Base-by-base conservation (phyloP, 176 grass and related monocot genomes). In the Raddia guianensis region DNA sequence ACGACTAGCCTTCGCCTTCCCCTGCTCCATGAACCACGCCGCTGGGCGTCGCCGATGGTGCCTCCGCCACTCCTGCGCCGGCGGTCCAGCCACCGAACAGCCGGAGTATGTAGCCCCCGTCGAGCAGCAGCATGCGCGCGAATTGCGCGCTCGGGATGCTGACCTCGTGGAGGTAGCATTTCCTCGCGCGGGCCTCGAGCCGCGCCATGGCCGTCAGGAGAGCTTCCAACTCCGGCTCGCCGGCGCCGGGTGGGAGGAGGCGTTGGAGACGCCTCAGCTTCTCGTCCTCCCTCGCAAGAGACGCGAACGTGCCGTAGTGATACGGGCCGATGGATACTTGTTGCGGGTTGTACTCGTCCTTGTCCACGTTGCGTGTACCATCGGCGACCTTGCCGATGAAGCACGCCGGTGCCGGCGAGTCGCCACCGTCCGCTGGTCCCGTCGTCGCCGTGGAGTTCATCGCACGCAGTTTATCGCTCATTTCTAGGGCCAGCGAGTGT, bases 291-390 rank as follows among this genome's bases (percentile, higher is more conserved):
- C 9, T 78, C 4, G 34, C 55, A 4, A 78, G 83, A 0, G 8
- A 3, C 40, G 48, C 5, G 49, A 15, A 0, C 12, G 20, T 21
- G 12, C 8, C 12, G 57, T 49, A 48, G 34, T 78, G 67, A 35
- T 85, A 85, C 8, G 83, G 74, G 14, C 74, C 83, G 19, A 85
- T 85, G 74, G 66, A 51, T 0, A 85, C 66, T n/a, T 71, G 14
- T 6, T 63, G 3, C 7, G 83, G 74, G 3, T 53, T n/a, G 66
- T 78, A 81, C 55, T 35, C 32, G 2, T n/a, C 7, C 46, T 34
- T 2, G 33, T 18, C 14, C 34, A 63, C 45, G 19, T 52, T 53
- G 66, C 74, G 74, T 0, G 66, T 68, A 32, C n/a, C 32, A 2
- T 6, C 7, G n/a, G 7, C 8, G 55, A 85, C 74, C 82, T 52